phyloP scores from a whole-genome alignment of 306 rosid species.

The Pueraria montana region DNA sequence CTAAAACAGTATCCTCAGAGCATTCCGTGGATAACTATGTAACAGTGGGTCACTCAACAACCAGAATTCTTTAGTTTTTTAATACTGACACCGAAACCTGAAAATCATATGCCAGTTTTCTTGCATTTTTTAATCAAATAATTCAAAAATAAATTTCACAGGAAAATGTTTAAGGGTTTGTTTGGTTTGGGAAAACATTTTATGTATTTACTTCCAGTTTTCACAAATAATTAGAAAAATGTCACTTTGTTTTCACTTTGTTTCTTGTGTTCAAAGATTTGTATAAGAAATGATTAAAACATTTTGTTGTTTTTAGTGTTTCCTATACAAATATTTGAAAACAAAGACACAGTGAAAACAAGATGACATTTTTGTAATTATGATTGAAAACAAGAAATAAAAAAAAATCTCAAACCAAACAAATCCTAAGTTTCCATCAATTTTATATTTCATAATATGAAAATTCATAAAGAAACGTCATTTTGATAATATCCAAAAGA shows the following conservation, averaged over 20 bases:
- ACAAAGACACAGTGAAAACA: not conserved
- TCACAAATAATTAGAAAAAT: not conserved
- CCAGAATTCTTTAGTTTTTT: not conserved
- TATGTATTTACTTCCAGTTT: not conserved
- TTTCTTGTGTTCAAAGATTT: not conserved
- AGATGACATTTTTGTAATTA: not conserved
- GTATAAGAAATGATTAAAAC: not conserved
- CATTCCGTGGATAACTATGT: not conserved
- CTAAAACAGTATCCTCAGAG: not conserved
- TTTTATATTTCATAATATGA: not conserved
- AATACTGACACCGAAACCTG: not conserved
- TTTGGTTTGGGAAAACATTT: not conserved
- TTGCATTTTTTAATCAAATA: not conserved
- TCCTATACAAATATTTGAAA: not conserved
- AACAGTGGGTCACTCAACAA: not conserved
- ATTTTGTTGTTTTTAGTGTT: not conserved
- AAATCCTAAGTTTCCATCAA: not conserved
- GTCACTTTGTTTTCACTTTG: not conserved
- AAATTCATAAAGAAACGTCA: not conserved
- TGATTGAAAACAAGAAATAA: not conserved
- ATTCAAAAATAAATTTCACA: not conserved
- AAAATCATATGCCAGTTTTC: not conserved
- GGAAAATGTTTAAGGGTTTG: not conserved
- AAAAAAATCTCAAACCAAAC: not conserved
- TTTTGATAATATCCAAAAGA: not conserved